Conservation (phyloP, 192 early-diverging fungal genomes). For the Mortierella alpina region DNA sequence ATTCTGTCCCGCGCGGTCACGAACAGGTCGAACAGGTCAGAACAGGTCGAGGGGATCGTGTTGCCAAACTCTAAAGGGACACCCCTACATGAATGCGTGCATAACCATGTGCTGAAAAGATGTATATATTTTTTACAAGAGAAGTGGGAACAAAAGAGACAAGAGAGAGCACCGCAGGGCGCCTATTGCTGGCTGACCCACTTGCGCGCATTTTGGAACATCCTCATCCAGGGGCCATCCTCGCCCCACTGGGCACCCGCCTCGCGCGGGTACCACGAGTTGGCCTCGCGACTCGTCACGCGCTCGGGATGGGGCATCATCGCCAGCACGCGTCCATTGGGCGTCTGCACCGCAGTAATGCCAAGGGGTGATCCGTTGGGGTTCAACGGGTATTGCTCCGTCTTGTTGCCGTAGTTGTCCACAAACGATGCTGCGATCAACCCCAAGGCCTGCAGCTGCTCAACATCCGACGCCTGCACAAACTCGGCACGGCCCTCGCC, state of each 20-base stretch:
- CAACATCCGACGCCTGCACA: slow-evolving; percentile 51
- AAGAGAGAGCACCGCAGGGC: background rate
- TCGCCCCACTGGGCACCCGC: slow-evolving; percentile 70
- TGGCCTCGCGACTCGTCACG: slow-evolving; percentile 82
- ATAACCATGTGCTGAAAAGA: background rate
- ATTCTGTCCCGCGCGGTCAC: too few relatives aligned
- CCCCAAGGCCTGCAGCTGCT: slow-evolving; percentile 57
- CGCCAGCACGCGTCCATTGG: slow-evolving; percentile 89
- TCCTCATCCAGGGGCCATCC: slow-evolving; percentile 87
- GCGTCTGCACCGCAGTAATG: slow-evolving; percentile 87
- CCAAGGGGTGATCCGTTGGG: slow-evolving; percentile 93
- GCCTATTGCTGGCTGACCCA: slow-evolving; percentile 74
- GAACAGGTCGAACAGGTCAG: too few relatives aligned
- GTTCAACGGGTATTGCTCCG: slow-evolving; percentile 93
- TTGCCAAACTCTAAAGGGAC: too few relatives aligned
- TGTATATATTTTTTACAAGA: background rate
- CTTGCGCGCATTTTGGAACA: slow-evolving; percentile 92
- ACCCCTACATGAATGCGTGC: too few relatives aligned
- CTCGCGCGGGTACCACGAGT: slow-evolving; percentile 84
- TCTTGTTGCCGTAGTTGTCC: slow-evolving; percentile 82
- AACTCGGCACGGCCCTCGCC: slow-evolving; percentile 96
- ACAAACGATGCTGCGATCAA: slow-evolving; percentile 83
- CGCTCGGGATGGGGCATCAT: slow-evolving; percentile 99
- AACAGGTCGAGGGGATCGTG: too few relatives aligned
- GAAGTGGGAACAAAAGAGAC: background rate